Base-by-base conservation (phyloP, 768 basidiomycete species). In the Leccinum imitatum region DNA sequence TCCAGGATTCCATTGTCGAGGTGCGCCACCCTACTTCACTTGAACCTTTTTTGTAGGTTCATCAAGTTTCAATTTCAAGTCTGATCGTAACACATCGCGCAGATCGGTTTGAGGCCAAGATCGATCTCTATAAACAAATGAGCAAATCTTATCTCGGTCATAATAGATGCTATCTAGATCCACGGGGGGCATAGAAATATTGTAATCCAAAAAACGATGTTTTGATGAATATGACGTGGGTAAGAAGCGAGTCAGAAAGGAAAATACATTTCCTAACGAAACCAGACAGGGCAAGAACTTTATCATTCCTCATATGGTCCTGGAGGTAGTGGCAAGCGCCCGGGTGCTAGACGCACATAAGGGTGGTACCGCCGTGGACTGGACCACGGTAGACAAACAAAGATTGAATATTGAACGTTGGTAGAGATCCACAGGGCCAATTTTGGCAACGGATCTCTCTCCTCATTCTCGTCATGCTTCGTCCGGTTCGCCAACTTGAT, bases 321-420 rank as follows among this genome's bases (percentile, higher is more conserved):
- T 27, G 30, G 56, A 19, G 71, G 65, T 7, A 69, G 51, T 10
- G 66, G 6, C 50, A 70, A 31, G 23, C 58, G 59, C 52, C 27
- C 65, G 2, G 70, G 59, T 0, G 21, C n/a, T 15, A 60, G 52
- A 23, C 66, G 64, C 8, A 51, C 46, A 35, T 72, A 67, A 13
- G 67, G 70, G 54, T 63, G 68, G 55, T 59, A 65, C 30, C 59
- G 23, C 14, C 67, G 62, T 23, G 35, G 23, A 44, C 15, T 21
- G 19, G 14, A 14, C 46, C 21, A 6, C 30, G 52, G n/a, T 31
- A 25, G 21, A 60, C 39, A 30, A 52, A 55, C 1, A 69, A 57
- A 19, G 71, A 65, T 51, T 57, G 53, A 39, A 39, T 15, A 65
- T 51, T 57, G 53, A 39, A 39, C 37, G 37, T 39, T 39, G 39